phyloP scores from a whole-genome alignment of 2,329 filamentous ascomycete genomes.

The Emmonsiellopsis sp. region DNA sequence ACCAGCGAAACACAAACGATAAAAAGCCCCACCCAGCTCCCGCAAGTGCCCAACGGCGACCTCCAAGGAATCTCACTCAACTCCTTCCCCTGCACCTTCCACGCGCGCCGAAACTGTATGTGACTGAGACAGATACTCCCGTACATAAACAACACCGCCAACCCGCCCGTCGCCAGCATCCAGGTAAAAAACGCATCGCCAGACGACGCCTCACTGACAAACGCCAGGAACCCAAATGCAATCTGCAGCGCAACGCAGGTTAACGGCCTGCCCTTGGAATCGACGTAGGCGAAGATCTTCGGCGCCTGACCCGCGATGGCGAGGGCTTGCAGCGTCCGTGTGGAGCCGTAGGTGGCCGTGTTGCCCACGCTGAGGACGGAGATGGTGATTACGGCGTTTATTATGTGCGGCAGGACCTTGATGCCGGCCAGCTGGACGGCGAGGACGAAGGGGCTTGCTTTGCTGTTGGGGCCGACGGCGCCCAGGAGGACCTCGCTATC shows the following conservation, averaged over 20 bases:
- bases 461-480: constrained; percentile 25
- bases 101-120: constrained; percentile 57
- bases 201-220: constrained; percentile 58
- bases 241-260: constrained; percentile 56
- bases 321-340: constrained; percentile 67
- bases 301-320: constrained; percentile 65
- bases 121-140: constrained; percentile 57
- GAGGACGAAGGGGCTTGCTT: constrained; percentile 58
- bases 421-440: constrained; percentile 61
- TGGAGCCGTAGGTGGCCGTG: constrained; percentile 52
- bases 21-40: constrained; percentile 51
- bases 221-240: constrained; percentile 51
- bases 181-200: constrained; percentile 44
- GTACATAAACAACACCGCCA: constrained; percentile 42
- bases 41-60: constrained; percentile 48
- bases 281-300: constrained; percentile 57
- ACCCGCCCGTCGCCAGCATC: constrained; percentile 35
- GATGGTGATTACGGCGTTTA: constrained; percentile 68
- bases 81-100: constrained; percentile 47
- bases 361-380: constrained; percentile 63
- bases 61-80: constrained; percentile 53
- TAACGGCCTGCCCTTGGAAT: constrained; percentile 53
- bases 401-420: constrained; percentile 56
- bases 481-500: constrained; percentile 33
- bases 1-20: constrained; percentile 30